Percentiles rank a stretch among this genome's conserved stretches.
Conservation (phyloP, 805 yeast genomes). For the Nakazawaea holstii region DNA sequence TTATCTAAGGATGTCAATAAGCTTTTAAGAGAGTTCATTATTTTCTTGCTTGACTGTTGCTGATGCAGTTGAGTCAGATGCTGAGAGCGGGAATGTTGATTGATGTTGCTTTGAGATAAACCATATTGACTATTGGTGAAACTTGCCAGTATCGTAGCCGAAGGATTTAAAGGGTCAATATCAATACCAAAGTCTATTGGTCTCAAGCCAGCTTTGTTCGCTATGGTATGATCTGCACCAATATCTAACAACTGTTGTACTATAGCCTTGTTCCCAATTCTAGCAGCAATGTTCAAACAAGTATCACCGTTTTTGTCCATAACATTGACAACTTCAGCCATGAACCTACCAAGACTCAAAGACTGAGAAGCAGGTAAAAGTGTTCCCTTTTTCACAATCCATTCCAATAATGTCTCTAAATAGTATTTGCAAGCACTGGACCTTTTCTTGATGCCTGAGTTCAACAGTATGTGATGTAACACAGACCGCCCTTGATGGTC, state of each 20-base stretch:
- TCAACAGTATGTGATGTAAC: slow-evolving; percentile 79
- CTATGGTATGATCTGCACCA: slow-evolving; percentile 77
- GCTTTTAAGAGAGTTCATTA: slow-evolving; percentile 45
- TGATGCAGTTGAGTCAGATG: background rate
- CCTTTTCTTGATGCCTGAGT: slow-evolving; percentile 73
- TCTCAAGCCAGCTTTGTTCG: slow-evolving; percentile 81
- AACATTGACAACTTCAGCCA: slow-evolving; percentile 74
- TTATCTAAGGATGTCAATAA: slow-evolving; percentile 47
- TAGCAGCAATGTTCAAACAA: slow-evolving; percentile 86
- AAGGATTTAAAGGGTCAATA: slow-evolving; percentile 20
- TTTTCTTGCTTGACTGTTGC: slow-evolving; percentile 27
- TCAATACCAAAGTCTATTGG: slow-evolving; percentile 83
- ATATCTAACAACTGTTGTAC: slow-evolving; percentile 78
- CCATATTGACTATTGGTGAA: slow-evolving; percentile 6
- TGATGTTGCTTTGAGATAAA: background rate
- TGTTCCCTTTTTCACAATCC: slow-evolving; percentile 61
- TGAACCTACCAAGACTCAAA: slow-evolving; percentile 49
- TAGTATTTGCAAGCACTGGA: slow-evolving; percentile 70
- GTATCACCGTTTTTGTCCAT: slow-evolving; percentile 94
- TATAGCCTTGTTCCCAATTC: slow-evolving; percentile 76
- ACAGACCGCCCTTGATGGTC: slow-evolving; percentile 76
- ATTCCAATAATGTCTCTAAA: slow-evolving; percentile 64
- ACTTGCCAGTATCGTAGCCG: slow-evolving; percentile 7
- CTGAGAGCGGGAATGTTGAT: background rate
- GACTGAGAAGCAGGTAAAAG: slow-evolving; percentile 36